Percentiles rank a stretch among this genome's conserved stretches.
Evolutionary conservation across 2,329 filamentous ascomycete genomes (phyloP).

Genomic region (Colletotrichum caudatum): DNA sequence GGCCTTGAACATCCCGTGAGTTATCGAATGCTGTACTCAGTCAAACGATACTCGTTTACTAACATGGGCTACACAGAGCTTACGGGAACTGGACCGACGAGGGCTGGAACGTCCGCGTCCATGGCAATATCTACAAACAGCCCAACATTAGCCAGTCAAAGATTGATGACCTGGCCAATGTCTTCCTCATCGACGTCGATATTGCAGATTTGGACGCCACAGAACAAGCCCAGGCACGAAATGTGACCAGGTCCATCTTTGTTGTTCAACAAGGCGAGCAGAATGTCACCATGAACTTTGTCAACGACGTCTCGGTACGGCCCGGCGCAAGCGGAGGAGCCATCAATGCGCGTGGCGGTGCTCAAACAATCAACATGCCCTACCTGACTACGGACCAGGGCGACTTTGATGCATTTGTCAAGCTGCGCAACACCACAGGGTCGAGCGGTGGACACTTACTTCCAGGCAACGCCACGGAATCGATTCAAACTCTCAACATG

Average conservation of each 20-base stretch:
- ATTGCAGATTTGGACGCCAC: slow-evolving; percentile 69
- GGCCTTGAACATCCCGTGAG: slow-evolving; percentile 75
- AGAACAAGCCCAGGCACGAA: slow-evolving; percentile 76
- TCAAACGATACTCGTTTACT: slow-evolving; percentile 13
- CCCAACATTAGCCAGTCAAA: slow-evolving; percentile 74
- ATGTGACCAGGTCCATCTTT: slow-evolving; percentile 79
- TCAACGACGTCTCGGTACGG: slow-evolving; percentile 57
- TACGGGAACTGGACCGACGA: slow-evolving; percentile 84
- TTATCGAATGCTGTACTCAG: background rate
- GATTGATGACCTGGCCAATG: slow-evolving; percentile 76
- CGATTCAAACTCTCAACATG: slow-evolving; percentile 76
- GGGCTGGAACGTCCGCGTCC: slow-evolving; percentile 81
- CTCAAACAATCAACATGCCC: slow-evolving; percentile 72
- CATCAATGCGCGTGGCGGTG: slow-evolving; percentile 66
- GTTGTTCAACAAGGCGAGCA: slow-evolving; percentile 78
- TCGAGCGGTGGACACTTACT: slow-evolving; percentile 61
- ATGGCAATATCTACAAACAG: slow-evolving; percentile 85
- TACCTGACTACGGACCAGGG: slow-evolving; percentile 75
- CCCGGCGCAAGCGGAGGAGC: slow-evolving; percentile 69
- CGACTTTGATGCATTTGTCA: slow-evolving; percentile 80
- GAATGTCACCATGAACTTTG: slow-evolving; percentile 73
- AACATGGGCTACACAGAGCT: slow-evolving; percentile 50
- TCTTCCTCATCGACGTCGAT: slow-evolving; percentile 75
- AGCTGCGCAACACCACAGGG: slow-evolving; percentile 69
- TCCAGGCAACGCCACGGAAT: slow-evolving; percentile 72